A percentile compares a stretch with the other conserved stretches of the same genome.
phyloP scores from a whole-genome alignment of 2,329 filamentous ascomycete genomes.

The Xylaria sp. region DNA sequence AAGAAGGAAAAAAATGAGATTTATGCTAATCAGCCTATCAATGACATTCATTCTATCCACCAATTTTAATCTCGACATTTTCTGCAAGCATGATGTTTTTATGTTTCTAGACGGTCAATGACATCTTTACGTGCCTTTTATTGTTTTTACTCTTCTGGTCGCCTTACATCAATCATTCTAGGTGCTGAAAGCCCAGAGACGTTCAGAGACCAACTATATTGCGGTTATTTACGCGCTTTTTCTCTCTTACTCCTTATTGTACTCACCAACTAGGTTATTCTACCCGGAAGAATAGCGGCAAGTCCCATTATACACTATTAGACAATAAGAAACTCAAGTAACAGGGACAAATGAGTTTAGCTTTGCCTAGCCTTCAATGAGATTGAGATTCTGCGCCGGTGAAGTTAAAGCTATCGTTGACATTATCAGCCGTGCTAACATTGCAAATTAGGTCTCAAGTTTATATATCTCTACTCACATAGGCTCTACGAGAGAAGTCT shows the following conservation, averaged over 20 bases:
- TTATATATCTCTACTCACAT: slow-evolving; percentile 22
- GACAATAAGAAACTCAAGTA: no score
- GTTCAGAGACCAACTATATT: slow-evolving; percentile 16
- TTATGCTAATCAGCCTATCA: slow-evolving; percentile 1
- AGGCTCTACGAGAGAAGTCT: no score
- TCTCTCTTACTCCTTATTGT: background rate
- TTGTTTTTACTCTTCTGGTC: background rate
- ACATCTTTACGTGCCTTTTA: background rate
- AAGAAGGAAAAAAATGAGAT: background rate
- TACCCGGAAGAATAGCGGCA: no score
- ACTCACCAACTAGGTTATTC: no score
- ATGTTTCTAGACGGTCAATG: background rate
- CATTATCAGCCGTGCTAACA: background rate
- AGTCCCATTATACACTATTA: no score
- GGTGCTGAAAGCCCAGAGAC: background rate
- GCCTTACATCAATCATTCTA: background rate
- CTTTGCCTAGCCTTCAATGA: no score
- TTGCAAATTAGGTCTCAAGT: slow-evolving; percentile 24
- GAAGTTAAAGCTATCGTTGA: background rate
- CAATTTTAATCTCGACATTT: background rate
- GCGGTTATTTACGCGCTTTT: slow-evolving; percentile 17
- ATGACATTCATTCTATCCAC: background rate
- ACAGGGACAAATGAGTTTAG: no score
- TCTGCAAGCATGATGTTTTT: background rate
- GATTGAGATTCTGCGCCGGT: no score